phyloP scores from a whole-genome alignment of 2,329 filamentous ascomycete genomes.

The Pseudogymnoascus sp. region DNA sequence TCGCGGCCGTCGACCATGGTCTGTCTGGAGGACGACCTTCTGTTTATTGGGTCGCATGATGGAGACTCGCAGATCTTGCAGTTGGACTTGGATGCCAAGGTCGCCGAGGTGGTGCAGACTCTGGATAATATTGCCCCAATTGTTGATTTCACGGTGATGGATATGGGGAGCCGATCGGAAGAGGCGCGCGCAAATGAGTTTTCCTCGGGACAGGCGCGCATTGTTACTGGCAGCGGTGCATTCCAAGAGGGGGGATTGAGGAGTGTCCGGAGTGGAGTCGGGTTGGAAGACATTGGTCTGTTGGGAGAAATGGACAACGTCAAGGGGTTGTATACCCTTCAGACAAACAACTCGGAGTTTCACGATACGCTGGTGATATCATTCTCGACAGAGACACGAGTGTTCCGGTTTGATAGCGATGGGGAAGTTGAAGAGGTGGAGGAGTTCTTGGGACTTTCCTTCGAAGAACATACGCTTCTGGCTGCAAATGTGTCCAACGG shows the following conservation, averaged over 20 bases:
- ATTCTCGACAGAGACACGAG: constrained; percentile 72
- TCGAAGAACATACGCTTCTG: constrained; percentile 65
- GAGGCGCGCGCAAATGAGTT: constrained; percentile 45
- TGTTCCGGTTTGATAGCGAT: constrained; percentile 65
- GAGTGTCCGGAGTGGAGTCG: constrained; percentile 88
- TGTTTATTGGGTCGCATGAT: constrained; percentile 88
- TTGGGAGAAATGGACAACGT: constrained; percentile 70
- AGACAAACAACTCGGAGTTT: constrained; percentile 37
- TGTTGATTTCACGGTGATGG: constrained; percentile 91
- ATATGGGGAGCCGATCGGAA: constrained; percentile 65
- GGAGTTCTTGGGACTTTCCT: constrained; percentile 58
- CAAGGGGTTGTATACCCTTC: constrained; percentile 63
- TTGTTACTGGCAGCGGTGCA: constrained; percentile 87
- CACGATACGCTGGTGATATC: constrained; percentile 70
- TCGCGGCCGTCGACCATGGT: constrained; percentile 71
- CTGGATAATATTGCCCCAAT: constrained; percentile 83
- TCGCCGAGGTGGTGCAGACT: constrained; percentile 56
- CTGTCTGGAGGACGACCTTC: constrained; percentile 61
- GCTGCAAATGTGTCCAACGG: constrained; percentile 55
- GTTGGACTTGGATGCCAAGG: constrained; percentile 42
- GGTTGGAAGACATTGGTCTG: constrained; percentile 77
- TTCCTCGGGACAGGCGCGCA: constrained; percentile 85
- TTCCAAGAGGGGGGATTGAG: constrained; percentile 81
- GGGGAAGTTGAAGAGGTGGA: constrained; percentile 83
- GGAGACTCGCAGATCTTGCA: constrained; percentile 80